These are phyloP conservation scores for Ulota crispa DNA, from an alignment of 225 moss, liverwort and hornwort species.

Conservation along the genomic window DNA sequence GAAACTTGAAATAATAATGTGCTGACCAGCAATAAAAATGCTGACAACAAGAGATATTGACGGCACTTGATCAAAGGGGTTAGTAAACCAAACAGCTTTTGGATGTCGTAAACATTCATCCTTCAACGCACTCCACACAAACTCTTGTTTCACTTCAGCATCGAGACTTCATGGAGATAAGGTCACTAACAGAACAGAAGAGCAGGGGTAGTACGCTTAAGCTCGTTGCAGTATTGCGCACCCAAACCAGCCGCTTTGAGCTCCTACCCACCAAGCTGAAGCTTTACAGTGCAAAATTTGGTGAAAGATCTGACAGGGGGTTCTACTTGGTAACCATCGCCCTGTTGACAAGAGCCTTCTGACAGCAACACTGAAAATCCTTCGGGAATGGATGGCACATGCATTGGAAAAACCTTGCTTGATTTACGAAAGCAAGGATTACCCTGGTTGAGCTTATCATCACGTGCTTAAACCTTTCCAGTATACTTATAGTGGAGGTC, in stretches of 20 bases:
- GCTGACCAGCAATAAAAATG: neutral
- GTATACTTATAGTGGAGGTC: conserved; percentile 87
- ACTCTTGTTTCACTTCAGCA: neutral
- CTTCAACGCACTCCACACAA: neutral
- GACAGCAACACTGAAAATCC: neutral
- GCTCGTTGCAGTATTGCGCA: neutral
- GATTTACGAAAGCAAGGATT: neutral
- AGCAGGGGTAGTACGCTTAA: neutral
- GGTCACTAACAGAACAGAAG: neutral
- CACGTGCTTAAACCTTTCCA: conserved; percentile 70
- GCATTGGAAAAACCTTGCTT: neutral
- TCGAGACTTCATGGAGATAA: neutral
- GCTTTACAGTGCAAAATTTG: neutral
- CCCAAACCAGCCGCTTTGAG: neutral
- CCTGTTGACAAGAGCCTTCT: neutral
- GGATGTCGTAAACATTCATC: neutral
- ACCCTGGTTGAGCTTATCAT: neutral
- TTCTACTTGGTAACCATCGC: conserved; percentile 4
- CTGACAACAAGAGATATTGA: neutral
- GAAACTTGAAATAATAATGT: neutral
- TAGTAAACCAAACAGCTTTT: neutral
- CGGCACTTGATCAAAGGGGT: neutral
- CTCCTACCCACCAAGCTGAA: neutral
- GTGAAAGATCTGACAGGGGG: neutral
- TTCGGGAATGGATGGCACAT: neutral